Evolutionary conservation across 2,329 filamentous ascomycete species (phyloP).

Genomic region (Penicillium verrucosum): DNA sequence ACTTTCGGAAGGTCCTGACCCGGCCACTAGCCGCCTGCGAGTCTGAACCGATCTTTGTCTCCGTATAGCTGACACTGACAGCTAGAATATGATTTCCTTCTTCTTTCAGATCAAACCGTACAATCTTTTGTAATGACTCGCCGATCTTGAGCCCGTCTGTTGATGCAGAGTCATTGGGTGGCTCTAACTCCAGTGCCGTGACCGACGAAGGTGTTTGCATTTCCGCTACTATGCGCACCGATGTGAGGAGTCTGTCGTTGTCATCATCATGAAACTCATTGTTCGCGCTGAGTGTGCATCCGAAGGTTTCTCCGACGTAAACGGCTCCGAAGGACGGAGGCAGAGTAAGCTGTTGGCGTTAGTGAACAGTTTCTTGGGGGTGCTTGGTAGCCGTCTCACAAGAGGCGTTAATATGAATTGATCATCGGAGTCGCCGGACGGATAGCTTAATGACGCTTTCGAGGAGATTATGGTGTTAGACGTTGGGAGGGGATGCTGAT

Average conservation of each 20-base stretch:
- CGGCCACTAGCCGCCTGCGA: slow-evolving; percentile 54
- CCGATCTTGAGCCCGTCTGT: slow-evolving; percentile 43
- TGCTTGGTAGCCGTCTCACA: slow-evolving; percentile 27
- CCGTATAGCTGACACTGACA: slow-evolving; percentile 91
- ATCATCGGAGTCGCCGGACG: slow-evolving; percentile 48
- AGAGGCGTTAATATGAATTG: slow-evolving; percentile 57
- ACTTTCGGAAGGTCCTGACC: slow-evolving; percentile 82
- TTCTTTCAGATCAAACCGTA: slow-evolving; percentile 85
- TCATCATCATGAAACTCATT: slow-evolving; percentile 62
- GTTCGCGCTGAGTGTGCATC: slow-evolving; percentile 93
- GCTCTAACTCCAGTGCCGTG: slow-evolving; percentile 58
- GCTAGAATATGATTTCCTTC: slow-evolving; percentile 91
- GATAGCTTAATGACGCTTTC: slow-evolving; percentile 73
- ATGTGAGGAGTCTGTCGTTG: slow-evolving; percentile 57
- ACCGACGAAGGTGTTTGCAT: slow-evolving; percentile 88
- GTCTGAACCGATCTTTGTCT: slow-evolving; percentile 59
- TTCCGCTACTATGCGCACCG: slow-evolving; percentile 80
- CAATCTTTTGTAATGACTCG: slow-evolving; percentile 72
- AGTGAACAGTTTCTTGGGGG: slow-evolving; percentile 10
- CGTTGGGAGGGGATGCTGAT: slow-evolving; percentile 44
- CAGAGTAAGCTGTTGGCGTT: slow-evolving; percentile 61
- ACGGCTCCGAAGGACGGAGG: slow-evolving; percentile 90
- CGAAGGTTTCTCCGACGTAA: slow-evolving; percentile 93
- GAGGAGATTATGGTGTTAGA: slow-evolving; percentile 51
- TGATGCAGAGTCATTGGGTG: slow-evolving; percentile 48